A percentile compares a stretch with the other conserved stretches of the same genome.
These are phyloP conservation scores for Kodamaea sp. DNA, from an alignment of 1,139 yeast species.

Conservation along the genomic window DNA sequence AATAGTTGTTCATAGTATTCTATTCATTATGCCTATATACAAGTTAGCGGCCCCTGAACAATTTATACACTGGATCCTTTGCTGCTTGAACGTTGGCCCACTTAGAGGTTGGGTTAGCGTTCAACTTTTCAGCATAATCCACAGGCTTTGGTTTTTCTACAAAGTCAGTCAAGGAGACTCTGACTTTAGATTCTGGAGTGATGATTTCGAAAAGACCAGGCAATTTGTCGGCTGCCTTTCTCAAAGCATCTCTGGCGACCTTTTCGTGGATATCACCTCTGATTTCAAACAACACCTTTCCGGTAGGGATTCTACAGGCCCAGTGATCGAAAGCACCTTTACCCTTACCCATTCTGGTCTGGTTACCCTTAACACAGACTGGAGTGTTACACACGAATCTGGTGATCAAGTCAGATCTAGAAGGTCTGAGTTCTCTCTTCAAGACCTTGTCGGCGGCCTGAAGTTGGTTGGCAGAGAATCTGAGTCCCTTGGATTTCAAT, in stretches of 20 bases:
- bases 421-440: conserved; percentile 76
- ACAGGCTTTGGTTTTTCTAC: conserved; percentile 47
- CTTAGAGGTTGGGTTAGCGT: conserved; percentile 66
- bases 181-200: conserved; percentile 61
- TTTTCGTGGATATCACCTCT: conserved; percentile 80
- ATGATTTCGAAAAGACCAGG: conserved; percentile 93
- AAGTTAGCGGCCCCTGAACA: conserved; percentile 53
- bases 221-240: conserved; percentile 88
- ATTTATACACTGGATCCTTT: conserved; percentile 50
- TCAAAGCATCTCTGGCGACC: conserved; percentile 87
- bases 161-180: conserved; percentile 64
- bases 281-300: conserved; percentile 87
- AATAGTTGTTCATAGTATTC: neutral
- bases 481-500: conserved; percentile 79
- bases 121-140: conserved; percentile 57
- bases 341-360: conserved; percentile 99
- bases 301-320: conserved; percentile 96
- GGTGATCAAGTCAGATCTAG: conserved; percentile 70
- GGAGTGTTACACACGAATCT: conserved; percentile 85
- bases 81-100: conserved; percentile 51
- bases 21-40: conserved; percentile 3
- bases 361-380: conserved; percentile 95
- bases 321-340: conserved; percentile 97
- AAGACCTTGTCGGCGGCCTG: conserved; percentile 89
- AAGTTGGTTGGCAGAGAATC: conserved; percentile 87